Evolutionary conservation across 164 flowering plant species (phyloP).

Genomic region (Magnolia sinica): DNA sequence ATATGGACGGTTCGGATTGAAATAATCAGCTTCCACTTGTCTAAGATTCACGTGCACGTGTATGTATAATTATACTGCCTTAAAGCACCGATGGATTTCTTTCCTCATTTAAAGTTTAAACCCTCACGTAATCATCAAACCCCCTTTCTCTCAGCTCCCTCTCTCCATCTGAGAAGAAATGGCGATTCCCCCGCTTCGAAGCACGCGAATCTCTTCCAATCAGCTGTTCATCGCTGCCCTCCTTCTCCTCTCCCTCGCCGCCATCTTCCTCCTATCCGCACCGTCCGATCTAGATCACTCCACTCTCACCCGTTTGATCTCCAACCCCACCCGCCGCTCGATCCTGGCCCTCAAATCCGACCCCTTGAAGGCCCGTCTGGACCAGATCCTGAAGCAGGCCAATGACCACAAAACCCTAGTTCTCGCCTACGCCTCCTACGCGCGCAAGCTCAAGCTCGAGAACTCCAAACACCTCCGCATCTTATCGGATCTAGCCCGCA

Average conservation of each 20-base stretch:
- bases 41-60: not conserved
- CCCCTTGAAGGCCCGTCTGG: slow-evolving; percentile 16
- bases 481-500: slow-evolving; percentile 19
- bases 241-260: not conserved
- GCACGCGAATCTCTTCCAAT: not conserved
- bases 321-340: slow-evolving; percentile 7
- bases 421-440: slow-evolving; percentile 23
- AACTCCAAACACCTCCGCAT: slow-evolving; percentile 24
- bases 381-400: slow-evolving; percentile 13
- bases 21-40: too few species aligned
- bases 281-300: not conserved
- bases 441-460: slow-evolving; percentile 29
- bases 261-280: not conserved
- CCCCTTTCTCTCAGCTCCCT: not conserved
- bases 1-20: too few species aligned
- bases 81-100: not conserved
- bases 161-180: not conserved
- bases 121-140: not conserved
- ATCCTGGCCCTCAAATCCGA: slow-evolving; percentile 18
- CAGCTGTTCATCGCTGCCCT: too few species aligned
- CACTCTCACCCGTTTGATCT: not conserved
- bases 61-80: too few species aligned
- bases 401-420: slow-evolving; percentile 14
- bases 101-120: not conserved
- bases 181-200: not conserved